Evolutionary conservation across 2,329 filamentous ascomycete genomes (phyloP).

Genomic region (Apiospora hydei): DNA sequence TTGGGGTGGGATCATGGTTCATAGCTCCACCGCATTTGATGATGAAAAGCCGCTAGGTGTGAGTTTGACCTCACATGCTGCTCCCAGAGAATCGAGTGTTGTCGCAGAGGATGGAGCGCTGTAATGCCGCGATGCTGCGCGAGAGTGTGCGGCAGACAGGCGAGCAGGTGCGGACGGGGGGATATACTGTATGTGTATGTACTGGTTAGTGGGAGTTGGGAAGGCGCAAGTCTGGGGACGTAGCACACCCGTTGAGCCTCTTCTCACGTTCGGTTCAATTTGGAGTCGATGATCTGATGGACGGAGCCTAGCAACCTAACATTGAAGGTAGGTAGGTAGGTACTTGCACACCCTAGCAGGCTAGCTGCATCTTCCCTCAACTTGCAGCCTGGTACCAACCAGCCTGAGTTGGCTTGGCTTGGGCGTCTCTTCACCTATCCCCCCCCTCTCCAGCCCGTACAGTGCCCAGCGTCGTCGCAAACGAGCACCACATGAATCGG

Average conservation of each 20-base stretch:
- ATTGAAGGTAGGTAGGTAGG: no score
- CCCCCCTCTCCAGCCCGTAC: neutral
- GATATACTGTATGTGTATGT: neutral
- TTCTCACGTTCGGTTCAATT: neutral
- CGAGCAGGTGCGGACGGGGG: neutral
- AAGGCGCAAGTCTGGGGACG: neutral
- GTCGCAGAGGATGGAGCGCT: constrained; percentile 1
- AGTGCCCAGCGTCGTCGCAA: neutral
- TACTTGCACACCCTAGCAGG: no score
- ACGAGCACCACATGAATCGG: neutral
- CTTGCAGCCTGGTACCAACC: neutral
- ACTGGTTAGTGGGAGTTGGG: neutral
- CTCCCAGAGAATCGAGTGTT: neutral
- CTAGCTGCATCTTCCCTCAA: no score
- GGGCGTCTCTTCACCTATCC: neutral
- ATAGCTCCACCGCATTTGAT: constrained; percentile 52
- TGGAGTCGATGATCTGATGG: constrained; percentile 11
- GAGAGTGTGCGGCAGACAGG: neutral
- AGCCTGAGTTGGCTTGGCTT: neutral
- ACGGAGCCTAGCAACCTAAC: neutral
- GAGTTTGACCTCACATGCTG: constrained; percentile 43
- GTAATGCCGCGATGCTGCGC: neutral
- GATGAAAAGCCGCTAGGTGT: constrained; percentile 38
- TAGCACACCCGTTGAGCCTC: constrained; percentile 9
- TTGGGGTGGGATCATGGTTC: constrained; percentile 54